Conservation (phyloP, 2,329 filamentous ascomycete species). For the Orbilia quercus region DNA sequence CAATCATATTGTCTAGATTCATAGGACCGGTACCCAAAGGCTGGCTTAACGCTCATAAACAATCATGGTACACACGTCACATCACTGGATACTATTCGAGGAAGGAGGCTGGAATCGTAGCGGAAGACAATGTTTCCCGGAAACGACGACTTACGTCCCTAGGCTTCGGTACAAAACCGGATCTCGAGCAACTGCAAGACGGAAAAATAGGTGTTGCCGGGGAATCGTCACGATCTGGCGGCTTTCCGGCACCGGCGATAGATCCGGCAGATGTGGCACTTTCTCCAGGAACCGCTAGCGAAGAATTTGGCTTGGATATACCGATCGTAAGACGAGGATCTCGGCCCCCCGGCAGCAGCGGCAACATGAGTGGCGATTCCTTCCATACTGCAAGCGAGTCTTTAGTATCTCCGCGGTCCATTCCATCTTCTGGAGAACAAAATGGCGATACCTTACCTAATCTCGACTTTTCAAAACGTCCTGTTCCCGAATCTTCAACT, state of each 20-base stretch:
- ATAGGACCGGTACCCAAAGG: conserved; percentile 60
- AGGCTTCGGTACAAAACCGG: conserved; percentile 53
- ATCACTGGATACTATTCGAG: conserved; percentile 58
- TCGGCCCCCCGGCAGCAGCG: conserved; percentile 40
- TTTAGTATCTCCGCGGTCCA: conserved; percentile 37
- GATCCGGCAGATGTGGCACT: conserved; percentile 34
- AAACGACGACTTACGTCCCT: conserved; percentile 55
- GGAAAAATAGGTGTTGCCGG: conserved; percentile 14
- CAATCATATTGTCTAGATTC: conserved; percentile 53
- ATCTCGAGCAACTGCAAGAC: conserved; percentile 30
- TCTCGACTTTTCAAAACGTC: conserved; percentile 52
- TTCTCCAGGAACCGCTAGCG: neutral
- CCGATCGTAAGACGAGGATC: conserved; percentile 35
- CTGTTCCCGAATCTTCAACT: conserved; percentile 25
- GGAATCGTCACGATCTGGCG: conserved; percentile 38
- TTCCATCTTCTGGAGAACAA: conserved; percentile 31
- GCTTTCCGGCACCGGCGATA: conserved; percentile 9
- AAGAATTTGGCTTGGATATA: conserved; percentile 45
- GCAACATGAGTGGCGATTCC: conserved; percentile 50
- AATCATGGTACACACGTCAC: conserved; percentile 59
- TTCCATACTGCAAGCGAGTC: conserved; percentile 54
- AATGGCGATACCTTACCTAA: conserved; percentile 17
- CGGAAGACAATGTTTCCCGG: conserved; percentile 57
- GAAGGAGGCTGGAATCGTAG: conserved; percentile 57
- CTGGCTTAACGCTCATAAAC: conserved; percentile 60